A percentile compares a stretch with the other conserved stretches of the same genome.
Evolutionary conservation across 441 rosid genomes (phyloP).

Genomic region (Croton laevigatus): DNA sequence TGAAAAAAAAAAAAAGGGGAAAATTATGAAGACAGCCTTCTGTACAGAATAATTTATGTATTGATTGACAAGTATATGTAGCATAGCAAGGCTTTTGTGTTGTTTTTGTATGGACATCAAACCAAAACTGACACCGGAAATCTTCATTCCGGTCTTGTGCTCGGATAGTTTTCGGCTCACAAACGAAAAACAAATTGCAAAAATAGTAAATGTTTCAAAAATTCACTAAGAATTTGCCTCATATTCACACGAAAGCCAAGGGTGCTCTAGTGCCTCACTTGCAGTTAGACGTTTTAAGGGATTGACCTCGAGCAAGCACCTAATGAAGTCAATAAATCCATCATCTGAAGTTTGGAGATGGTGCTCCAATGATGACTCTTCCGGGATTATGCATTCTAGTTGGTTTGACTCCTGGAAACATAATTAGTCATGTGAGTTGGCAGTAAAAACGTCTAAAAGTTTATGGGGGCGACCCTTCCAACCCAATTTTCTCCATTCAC

Average conservation of each 20-base stretch:
- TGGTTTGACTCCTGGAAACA: constrained; percentile 62
- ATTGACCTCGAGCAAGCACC: constrained; percentile 68
- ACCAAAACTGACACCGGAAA: constrained; percentile 31
- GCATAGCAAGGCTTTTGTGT: not conserved
- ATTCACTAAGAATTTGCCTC: constrained; percentile 19
- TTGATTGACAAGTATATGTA: constrained; percentile 9
- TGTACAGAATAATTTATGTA: constrained; percentile 21
- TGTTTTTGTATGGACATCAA: constrained; percentile 19
- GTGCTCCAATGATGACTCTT: constrained; percentile 63
- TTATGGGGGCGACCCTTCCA: no score
- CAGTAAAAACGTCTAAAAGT: not conserved
- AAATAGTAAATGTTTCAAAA: constrained; percentile 9
- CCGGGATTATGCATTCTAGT: constrained; percentile 69
- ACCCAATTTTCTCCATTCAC: no score
- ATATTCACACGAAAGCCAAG: constrained; percentile 64
- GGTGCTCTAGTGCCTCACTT: constrained; percentile 69
- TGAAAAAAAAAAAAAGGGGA: not conserved
- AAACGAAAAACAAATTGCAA: not conserved
- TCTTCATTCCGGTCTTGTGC: constrained; percentile 1
- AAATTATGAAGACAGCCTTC: not conserved
- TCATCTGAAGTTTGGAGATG: constrained; percentile 54
- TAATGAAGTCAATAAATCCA: constrained; percentile 55
- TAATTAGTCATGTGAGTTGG: not conserved
- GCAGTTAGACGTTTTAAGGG: constrained; percentile 78
- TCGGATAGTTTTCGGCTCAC: not conserved